Evolutionary conservation across 495 filamentous ascomycete species (phyloP).

Genomic region (Amphirosellinia nigrospora): DNA sequence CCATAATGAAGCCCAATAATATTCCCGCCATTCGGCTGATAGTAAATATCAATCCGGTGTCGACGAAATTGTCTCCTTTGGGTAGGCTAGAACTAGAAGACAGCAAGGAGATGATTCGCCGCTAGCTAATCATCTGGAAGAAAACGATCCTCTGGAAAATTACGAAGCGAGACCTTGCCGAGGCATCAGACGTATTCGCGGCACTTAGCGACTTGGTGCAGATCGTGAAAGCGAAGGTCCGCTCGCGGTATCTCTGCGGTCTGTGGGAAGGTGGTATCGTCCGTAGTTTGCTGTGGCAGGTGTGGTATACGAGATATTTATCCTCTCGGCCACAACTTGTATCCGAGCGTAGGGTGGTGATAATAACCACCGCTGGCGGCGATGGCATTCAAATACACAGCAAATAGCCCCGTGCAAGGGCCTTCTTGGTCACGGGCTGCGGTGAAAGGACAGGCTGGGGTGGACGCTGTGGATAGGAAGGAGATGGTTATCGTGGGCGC

Average conservation of each 20-base stretch:
- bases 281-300: constrained; percentile 10
- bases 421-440: constrained; percentile 15
- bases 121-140: neutral
- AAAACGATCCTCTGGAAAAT: neutral
- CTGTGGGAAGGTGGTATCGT: constrained; percentile 16
- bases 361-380: neutral
- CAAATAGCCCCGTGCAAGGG: neutral
- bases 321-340: neutral
- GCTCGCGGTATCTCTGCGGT: constrained; percentile 10
- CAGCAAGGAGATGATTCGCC: constrained; percentile 26
- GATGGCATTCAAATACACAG: neutral
- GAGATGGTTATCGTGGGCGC: neutral
- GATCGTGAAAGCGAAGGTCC: neutral
- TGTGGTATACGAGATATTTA: neutral
- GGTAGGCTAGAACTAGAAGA: constrained; percentile 14
- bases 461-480: neutral
- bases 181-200: neutral
- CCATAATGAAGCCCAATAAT: neutral
- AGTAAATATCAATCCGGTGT: neutral
- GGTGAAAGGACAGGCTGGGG: neutral
- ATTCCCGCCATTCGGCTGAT: neutral
- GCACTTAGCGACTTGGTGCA: constrained; percentile 11
- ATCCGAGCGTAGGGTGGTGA: neutral
- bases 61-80: neutral
- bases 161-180: neutral